phyloP scores from a whole-genome alignment of 2,329 filamentous ascomycete species.

The Phialocephala sp. region DNA sequence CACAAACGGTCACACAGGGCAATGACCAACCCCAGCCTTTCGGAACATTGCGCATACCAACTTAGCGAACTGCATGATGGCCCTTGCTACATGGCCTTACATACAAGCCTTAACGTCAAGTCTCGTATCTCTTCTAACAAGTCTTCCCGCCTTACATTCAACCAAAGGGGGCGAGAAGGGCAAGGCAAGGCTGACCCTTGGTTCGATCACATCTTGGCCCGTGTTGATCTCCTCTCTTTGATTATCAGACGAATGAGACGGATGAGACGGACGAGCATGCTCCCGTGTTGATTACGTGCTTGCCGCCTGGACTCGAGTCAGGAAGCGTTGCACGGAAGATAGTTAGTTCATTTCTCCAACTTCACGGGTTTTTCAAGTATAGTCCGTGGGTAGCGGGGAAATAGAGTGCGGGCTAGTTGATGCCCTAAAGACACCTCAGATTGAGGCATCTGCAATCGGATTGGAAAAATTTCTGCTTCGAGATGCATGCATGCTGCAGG shows the following conservation, averaged over 20 bases:
- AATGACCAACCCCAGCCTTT: slow-evolving; percentile 20
- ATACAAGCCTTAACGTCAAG: slow-evolving; percentile 26
- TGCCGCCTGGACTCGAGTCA: slow-evolving; percentile 25
- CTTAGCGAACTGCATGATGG: slow-evolving; percentile 20
- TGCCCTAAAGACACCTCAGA: slow-evolving; percentile 6
- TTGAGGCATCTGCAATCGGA: slow-evolving; percentile 16
- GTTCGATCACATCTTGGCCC: slow-evolving; percentile 14
- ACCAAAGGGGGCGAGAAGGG: neutral
- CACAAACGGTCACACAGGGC: slow-evolving; percentile 28
- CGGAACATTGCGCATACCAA: slow-evolving; percentile 26
- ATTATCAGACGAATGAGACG: slow-evolving; percentile 21
- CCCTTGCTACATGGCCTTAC: slow-evolving; percentile 21
- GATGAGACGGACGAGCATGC: slow-evolving; percentile 14
- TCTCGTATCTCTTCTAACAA: slow-evolving; percentile 16
- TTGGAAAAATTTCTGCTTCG: slow-evolving; percentile 14
- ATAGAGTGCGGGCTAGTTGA: neutral
- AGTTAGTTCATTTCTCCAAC: slow-evolving; percentile 16
- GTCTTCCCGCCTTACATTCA: slow-evolving; percentile 17
- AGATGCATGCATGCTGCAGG: slow-evolving; percentile 20
- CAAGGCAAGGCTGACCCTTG: slow-evolving; percentile 12
- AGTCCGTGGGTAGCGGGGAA: slow-evolving; percentile 11
- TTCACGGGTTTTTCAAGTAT: slow-evolving; percentile 6
- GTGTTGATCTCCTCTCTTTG: slow-evolving; percentile 12
- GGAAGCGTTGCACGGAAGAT: slow-evolving; percentile 22
- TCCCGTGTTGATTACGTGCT: slow-evolving; percentile 21